phyloP scores from a whole-genome alignment of 495 filamentous ascomycete species.

The Penicillium cosmopolitanum region DNA sequence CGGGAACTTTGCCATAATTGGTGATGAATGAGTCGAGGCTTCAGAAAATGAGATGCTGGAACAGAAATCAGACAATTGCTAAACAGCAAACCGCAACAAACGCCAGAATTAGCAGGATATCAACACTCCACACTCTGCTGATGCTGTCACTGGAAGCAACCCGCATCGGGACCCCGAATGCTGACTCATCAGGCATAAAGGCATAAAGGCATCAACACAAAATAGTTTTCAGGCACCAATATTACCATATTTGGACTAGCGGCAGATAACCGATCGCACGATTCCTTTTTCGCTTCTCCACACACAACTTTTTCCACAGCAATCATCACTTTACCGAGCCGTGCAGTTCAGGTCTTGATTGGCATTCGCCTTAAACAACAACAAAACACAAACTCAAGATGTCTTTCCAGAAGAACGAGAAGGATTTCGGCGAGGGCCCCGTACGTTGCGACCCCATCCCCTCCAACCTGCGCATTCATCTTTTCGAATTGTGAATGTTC shows the following conservation, averaged over 20 bases:
- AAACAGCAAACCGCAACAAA: not conserved
- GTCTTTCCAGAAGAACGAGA: constrained; percentile 96
- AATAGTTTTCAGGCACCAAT: constrained; percentile 6
- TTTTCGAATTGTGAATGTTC: not conserved
- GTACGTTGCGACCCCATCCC: constrained; percentile 48
- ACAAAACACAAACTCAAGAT: constrained; percentile 58
- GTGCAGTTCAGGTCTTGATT: constrained; percentile 64
- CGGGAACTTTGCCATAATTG: constrained; percentile 56
- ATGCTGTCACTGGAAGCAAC: constrained; percentile 1
- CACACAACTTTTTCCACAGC: constrained; percentile 38
- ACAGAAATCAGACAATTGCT: not conserved
- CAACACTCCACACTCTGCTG: constrained; percentile 6
- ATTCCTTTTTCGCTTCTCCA: constrained; percentile 38
- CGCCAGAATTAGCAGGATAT: constrained; percentile 4
- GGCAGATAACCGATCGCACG: constrained; percentile 44
- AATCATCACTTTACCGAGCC: constrained; percentile 87
- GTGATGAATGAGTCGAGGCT: not conserved
- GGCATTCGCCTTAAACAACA: constrained; percentile 41
- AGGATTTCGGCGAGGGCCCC: constrained; percentile 88
- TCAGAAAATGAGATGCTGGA: not conserved
- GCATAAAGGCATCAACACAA: not conserved
- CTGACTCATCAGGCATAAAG: constrained; percentile 31
- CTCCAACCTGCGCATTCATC: constrained; percentile 1
- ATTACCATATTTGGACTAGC: constrained; percentile 34
- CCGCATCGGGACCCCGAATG: constrained; percentile 10